phyloP scores from a whole-genome alignment of 2,329 filamentous ascomycete species.

The Tolypocladium album region DNA sequence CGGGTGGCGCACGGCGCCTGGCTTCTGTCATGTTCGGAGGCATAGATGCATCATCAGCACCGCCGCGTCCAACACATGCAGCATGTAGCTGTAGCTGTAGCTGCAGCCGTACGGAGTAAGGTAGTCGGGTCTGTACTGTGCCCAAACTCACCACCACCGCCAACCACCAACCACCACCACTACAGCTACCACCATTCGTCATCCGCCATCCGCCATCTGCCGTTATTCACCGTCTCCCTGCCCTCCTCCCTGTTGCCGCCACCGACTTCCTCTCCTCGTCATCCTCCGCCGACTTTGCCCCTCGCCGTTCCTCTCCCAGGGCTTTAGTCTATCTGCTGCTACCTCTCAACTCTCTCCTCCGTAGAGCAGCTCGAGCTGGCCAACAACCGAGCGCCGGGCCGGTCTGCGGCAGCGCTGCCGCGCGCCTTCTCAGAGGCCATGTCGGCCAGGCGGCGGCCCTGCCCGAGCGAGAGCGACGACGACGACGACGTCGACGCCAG shows the following conservation, averaged over 20 bases:
- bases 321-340: not conserved
- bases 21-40: not conserved
- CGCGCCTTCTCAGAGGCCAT: constrained; percentile 6
- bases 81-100: too few relatives aligned
- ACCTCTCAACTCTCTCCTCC: not conserved
- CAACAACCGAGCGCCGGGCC: not conserved
- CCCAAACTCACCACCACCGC: not conserved
- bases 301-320: not conserved
- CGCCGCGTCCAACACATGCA: not conserved
- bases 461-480: constrained; percentile 1
- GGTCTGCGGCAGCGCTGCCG: not conserved
- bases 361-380: not conserved
- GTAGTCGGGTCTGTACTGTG: too few relatives aligned
- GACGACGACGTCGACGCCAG: not conserved
- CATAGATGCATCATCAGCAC: not conserved
- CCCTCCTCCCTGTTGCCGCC: not conserved
- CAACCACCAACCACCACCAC: not conserved
- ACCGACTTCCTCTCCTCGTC: not conserved
- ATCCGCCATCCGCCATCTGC: not conserved
- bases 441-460: constrained; percentile 14
- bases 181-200: not conserved
- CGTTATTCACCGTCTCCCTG: not conserved
- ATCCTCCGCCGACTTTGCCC: not conserved
- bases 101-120: too few relatives aligned
- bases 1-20: not conserved